phyloP scores from a whole-genome alignment of 805 yeast species.

The Yamadazyma paraphyllophila region DNA sequence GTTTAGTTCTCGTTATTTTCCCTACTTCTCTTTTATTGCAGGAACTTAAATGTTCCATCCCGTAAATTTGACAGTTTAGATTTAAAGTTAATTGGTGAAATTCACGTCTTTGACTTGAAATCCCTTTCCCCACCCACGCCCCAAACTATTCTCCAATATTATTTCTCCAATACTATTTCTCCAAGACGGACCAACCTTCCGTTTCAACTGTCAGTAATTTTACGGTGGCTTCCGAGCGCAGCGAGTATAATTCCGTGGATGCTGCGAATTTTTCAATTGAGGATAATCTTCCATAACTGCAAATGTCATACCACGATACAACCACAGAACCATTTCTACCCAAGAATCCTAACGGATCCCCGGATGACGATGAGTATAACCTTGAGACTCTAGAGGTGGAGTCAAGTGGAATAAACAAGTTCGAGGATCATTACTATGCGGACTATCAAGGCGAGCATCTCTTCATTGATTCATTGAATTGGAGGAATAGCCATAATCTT shows the following conservation, averaged over 20 bases:
- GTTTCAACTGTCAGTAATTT: too few relatives aligned
- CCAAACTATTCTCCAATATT: too few relatives aligned
- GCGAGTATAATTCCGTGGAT: neutral
- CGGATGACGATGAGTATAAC: neutral
- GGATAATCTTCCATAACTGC: neutral
- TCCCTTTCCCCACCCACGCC: too few relatives aligned
- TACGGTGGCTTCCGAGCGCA: neutral
- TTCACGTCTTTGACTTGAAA: too few relatives aligned
- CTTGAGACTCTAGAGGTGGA: constrained; percentile 1
- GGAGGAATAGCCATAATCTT: constrained; percentile 35
- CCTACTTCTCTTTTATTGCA: too few relatives aligned
- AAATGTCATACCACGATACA: neutral
- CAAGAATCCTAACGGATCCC: neutral
- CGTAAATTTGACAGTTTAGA: too few relatives aligned
- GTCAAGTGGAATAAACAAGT: neutral
- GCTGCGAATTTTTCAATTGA: neutral
- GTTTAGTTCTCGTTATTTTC: too few relatives aligned
- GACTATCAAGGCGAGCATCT: constrained; percentile 27
- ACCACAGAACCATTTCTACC: constrained; percentile 10
- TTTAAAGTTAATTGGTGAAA: too few relatives aligned
- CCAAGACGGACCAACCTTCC: too few relatives aligned
- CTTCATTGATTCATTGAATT: constrained; percentile 38
- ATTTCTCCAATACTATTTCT: too few relatives aligned
- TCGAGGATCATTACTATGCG: constrained; percentile 9
- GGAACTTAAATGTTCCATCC: too few relatives aligned